These are phyloP conservation scores for Microsporum ferrugineum DNA, from an alignment of 2,329 filamentous ascomycete species.

Conservation along the genomic window DNA sequence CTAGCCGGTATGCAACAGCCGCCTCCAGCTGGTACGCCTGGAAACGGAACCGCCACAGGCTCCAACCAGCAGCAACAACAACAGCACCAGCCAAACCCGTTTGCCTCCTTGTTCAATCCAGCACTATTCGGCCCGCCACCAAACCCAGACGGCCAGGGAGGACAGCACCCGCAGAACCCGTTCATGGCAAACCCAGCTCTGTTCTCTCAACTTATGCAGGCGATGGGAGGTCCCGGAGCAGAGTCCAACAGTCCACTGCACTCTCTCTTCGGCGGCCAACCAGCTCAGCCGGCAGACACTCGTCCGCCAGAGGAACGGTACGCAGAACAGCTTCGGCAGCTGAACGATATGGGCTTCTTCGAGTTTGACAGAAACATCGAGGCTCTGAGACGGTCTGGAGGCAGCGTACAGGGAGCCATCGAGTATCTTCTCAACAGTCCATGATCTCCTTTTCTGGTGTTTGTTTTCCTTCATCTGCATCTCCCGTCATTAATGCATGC, in stretches of 20 bases:
- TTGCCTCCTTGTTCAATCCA: slow-evolving; percentile 52
- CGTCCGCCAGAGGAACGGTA: slow-evolving; percentile 90
- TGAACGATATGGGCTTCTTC: slow-evolving; percentile 98
- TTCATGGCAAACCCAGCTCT: slow-evolving; percentile 49
- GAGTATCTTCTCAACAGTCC: slow-evolving; percentile 31
- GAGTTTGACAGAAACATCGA: slow-evolving; percentile 91
- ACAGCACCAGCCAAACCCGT: slow-evolving; percentile 48
- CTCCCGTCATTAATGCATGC: neutral
- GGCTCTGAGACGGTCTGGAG: slow-evolving; percentile 75
- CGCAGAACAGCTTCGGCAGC: slow-evolving; percentile 73
- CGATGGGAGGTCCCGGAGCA: slow-evolving; percentile 29
- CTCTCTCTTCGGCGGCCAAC: slow-evolving; percentile 34
- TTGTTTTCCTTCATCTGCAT: neutral
- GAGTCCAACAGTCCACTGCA: slow-evolving; percentile 22
- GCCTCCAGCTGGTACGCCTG: slow-evolving; percentile 6
- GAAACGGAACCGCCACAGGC: slow-evolving; percentile 22
- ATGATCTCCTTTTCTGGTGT: slow-evolving; percentile 8
- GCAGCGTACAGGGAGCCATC: slow-evolving; percentile 74
- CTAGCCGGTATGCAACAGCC: slow-evolving; percentile 34
- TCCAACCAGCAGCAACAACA: slow-evolving; percentile 22
- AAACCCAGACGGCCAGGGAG: slow-evolving; percentile 14
- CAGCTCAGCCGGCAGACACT: slow-evolving; percentile 55
- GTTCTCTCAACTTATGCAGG: slow-evolving; percentile 46
- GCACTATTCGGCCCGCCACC: slow-evolving; percentile 27
- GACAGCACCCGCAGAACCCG: slow-evolving; percentile 41